Evolutionary conservation across 164 flowering plant species (phyloP).

Genomic region (Chimonanthus praecox): DNA sequence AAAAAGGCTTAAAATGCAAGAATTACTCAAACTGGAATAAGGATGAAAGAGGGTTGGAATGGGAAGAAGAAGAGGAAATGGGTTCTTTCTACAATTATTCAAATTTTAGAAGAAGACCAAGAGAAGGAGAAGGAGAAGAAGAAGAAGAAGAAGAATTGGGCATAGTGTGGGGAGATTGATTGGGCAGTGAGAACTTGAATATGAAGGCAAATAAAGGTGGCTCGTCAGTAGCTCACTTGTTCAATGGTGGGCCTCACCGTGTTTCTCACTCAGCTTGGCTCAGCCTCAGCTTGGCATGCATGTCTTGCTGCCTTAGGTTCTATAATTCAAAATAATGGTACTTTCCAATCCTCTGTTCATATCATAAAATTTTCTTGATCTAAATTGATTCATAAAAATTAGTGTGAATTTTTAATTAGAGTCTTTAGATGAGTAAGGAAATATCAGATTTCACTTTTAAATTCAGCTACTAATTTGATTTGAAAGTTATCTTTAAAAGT

Average conservation of each 20-base stretch:
- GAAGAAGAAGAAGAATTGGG: background rate
- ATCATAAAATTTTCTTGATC: too few species aligned
- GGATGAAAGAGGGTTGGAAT: background rate
- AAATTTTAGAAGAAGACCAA: background rate
- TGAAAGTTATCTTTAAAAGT: too few species aligned
- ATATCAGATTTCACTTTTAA: too few species aligned
- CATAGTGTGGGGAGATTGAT: background rate
- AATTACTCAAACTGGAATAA: background rate
- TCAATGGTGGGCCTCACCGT: conserved; percentile 7
- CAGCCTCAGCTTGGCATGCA: too few species aligned
- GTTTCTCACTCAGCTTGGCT: conserved; percentile 1
- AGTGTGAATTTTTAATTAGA: too few species aligned
- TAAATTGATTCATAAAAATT: too few species aligned
- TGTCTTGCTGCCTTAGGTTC: too few species aligned
- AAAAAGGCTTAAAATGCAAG: background rate
- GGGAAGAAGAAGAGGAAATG: background rate
- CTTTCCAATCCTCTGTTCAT: too few species aligned
- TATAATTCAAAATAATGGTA: too few species aligned
- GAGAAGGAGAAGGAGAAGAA: conserved; percentile 17
- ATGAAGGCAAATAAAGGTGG: conserved; percentile 1
- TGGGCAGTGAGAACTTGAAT: conserved; percentile 1
- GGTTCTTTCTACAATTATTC: background rate
- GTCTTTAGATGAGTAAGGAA: too few species aligned
- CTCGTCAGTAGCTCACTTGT: conserved; percentile 13
- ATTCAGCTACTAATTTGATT: too few species aligned